Base-by-base conservation (phyloP, 2,329 filamentous ascomycete species). In the Colletotrichum sp. region DNA sequence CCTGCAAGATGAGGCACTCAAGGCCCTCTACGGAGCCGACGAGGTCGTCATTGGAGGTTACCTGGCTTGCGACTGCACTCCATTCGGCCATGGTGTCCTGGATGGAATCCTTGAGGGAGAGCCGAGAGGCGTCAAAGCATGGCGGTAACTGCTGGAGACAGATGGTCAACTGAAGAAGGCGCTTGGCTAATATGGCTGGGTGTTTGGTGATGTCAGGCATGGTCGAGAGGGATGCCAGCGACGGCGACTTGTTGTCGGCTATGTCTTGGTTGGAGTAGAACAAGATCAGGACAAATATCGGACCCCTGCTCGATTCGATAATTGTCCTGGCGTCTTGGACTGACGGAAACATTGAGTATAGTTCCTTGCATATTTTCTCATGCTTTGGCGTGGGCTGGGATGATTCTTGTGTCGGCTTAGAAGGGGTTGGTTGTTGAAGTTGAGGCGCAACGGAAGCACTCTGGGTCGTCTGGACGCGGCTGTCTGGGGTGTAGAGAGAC, bases 11-110 rank as follows among this genome's bases (percentile, higher is more conserved):
- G 0, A 92, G 81, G 66, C 88, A 88, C 79, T 91, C 88, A 1
- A 92, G 79, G 3, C 89, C 90, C 79, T 92, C 89, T 2, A 88
- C 79, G 5, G 86, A 88, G 27, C 87, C 87, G 1, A 89, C 81
- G 6, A 92, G 81, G 52, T 90, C 87, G 60, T 91, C 88, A 48
- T 90, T 87, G 6, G 85, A 85, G 0, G 87, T 88, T 5, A 92
- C 87, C 7, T 86, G 80, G 6, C 83, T 82, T 4, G 80, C 79
- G 3, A 86, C 80, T 0, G 82, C 77, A 4, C 85, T 79, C 72
- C 85, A 84, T 68, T 80, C 82, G 32, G 22, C 75, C 76, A 85
- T 84, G n/a, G 80, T 55, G 2, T 80, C 77, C 2, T 78, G 73
- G 13, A 82, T 34, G 15, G 81, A 67, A 12, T 79, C 75, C 18